Evolutionary conservation across 345 rosid species (phyloP).

Genomic region (Salix viminalis): DNA sequence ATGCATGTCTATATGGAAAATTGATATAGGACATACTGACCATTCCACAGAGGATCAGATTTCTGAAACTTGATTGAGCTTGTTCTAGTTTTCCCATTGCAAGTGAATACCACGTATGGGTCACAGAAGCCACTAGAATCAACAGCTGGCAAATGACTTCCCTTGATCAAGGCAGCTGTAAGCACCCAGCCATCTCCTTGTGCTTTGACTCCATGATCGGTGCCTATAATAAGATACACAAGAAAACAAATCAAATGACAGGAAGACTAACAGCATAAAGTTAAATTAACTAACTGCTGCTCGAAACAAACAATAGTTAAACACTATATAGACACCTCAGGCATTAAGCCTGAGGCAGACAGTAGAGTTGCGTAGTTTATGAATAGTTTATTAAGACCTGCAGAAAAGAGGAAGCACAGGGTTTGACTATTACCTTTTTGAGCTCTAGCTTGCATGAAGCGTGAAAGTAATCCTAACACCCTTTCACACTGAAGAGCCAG

Average conservation of each 20-base stretch:
- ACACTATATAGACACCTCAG: neutral
- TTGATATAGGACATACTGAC: slow-evolving; percentile 33
- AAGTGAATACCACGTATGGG: slow-evolving; percentile 88
- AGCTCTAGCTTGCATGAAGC: slow-evolving; percentile 82
- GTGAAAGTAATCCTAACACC: slow-evolving; percentile 57
- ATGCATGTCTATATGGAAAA: slow-evolving; percentile 11
- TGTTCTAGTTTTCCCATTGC: slow-evolving; percentile 83
- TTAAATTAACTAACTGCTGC: neutral
- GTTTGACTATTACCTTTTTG: slow-evolving; percentile 54
- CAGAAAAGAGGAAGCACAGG: neutral
- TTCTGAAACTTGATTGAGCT: slow-evolving; percentile 96
- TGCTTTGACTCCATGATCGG: slow-evolving; percentile 94
- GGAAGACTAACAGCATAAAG: neutral
- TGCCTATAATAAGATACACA: slow-evolving; percentile 42
- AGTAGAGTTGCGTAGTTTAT: neutral
- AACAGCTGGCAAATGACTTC: slow-evolving; percentile 77
- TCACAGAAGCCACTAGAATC: slow-evolving; percentile 88
- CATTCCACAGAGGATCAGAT: slow-evolving; percentile 88
- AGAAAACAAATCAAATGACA: neutral
- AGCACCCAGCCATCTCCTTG: slow-evolving; percentile 97
- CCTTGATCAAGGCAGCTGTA: slow-evolving; percentile 88
- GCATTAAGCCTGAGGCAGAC: neutral
- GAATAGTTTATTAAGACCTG: slow-evolving; percentile 2
- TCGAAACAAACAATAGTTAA: neutral
- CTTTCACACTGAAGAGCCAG: slow-evolving; percentile 81